Evolutionary conservation across 1,284 basidiomycete species (phyloP), one percentile per base, ranked within the genome.

Genomic region (Porphyrellus sp.): DNA sequence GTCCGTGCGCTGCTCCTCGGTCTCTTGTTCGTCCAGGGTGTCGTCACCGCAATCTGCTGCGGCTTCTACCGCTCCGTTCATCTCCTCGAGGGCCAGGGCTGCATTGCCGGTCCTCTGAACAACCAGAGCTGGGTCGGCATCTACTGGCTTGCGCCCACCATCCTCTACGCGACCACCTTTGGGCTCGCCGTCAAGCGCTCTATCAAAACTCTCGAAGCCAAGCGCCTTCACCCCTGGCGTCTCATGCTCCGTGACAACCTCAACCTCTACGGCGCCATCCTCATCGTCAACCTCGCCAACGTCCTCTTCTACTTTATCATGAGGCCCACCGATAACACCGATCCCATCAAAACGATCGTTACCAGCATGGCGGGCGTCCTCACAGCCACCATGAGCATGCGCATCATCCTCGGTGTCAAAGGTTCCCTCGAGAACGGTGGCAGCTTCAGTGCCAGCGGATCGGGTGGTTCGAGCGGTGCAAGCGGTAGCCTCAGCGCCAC

Each of bases 161-260:
- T 89, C 40, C 75, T 90, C 18, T 91, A 87, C 70, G 57, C 53
- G 20, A 55, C 59, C 45, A 58, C 60, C 21, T 81, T 89, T 61
- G 72, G 61, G 30, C 77, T 91, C 35, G 87, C 88, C 2, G 62
- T 89, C 47, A 66, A 63, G 31, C 83, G 86, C 49, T 89, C 86
- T 24, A 56, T 86, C 58, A 65, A 73, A 53, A 87, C 86, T 3
- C 79, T 86, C 56, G 59, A 77, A 43, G 59, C 73, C 30, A 88
- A 85, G 63, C 78, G 72, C 1, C 69, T 89, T 53, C 77, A 74
- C 47, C 74, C 77, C 39, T 91, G 89, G 89, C 89, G 89, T 63
- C 77, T 91, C 59, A 90, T 90, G 87, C 85, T 91, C 56, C 86
- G 89, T 55, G 89, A 91, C 65, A 86, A 87, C 11, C 81, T 91